These are phyloP conservation scores for Apiospora phragmitis DNA, from an alignment of 2,329 filamentous ascomycete species.

Conservation along the genomic window DNA sequence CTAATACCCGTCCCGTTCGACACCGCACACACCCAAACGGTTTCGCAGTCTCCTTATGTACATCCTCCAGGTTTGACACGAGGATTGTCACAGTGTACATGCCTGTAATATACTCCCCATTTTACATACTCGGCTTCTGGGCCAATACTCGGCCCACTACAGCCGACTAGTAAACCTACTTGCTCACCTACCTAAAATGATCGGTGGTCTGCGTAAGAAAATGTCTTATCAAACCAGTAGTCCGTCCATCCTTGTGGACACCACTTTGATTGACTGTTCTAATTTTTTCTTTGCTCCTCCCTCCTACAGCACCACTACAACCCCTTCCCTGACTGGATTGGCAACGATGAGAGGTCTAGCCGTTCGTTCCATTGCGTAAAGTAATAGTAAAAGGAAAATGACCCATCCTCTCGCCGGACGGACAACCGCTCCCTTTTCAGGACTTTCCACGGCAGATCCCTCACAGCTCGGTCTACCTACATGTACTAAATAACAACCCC, in stretches of 20 bases:
- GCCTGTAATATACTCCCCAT: neutral
- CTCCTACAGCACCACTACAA: neutral
- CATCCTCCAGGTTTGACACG: neutral
- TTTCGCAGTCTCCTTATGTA: neutral
- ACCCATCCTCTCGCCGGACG: neutral
- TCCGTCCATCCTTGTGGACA: neutral
- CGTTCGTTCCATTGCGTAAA: neutral
- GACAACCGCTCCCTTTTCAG: conserved; percentile 4
- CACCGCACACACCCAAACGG: neutral
- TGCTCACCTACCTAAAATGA: neutral
- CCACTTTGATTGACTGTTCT: neutral
- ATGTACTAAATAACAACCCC: neutral
- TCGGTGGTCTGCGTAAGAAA: neutral
- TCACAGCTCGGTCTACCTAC: neutral
- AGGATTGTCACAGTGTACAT: neutral
- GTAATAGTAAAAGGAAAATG: neutral
- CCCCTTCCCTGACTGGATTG: neutral
- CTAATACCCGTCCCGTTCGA: conserved; percentile 2
- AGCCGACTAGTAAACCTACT: conserved; percentile 1
- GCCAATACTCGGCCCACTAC: neutral
- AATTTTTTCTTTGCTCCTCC: neutral
- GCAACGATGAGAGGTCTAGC: neutral
- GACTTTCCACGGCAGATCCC: neutral
- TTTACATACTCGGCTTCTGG: neutral
- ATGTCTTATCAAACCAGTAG: conserved; percentile 6